A percentile compares a stretch with the other conserved stretches of the same genome.
phyloP scores from a whole-genome alignment of 2,329 filamentous ascomycete genomes.

The Penicillium fuscoglaucum region DNA sequence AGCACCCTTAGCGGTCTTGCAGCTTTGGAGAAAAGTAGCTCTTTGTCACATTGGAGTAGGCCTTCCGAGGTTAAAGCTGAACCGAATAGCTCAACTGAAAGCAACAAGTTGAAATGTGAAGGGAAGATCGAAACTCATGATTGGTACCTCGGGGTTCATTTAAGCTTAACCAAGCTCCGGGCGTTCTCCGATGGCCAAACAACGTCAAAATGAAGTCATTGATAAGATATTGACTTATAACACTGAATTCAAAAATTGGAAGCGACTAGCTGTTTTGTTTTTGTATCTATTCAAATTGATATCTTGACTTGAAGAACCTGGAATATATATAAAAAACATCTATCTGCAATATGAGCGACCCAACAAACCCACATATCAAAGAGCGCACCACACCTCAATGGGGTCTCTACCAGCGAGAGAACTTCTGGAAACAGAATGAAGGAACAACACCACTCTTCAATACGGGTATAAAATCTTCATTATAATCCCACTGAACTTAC shows the following conservation, averaged over 20 bases:
- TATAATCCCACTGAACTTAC: background rate
- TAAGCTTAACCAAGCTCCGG: conserved; percentile 1
- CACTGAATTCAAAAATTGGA: background rate
- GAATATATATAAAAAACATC: background rate
- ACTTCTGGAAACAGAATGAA: conserved; percentile 56
- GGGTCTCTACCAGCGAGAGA: conserved; percentile 56
- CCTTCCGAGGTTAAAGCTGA: background rate
- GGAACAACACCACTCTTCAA: conserved; percentile 54
- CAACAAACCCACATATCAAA: conserved; percentile 54
- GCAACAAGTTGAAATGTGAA: too few species aligned
- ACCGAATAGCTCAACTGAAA: background rate
- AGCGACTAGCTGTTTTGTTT: background rate
- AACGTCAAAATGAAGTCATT: conserved; percentile 36
- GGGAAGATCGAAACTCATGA: background rate
- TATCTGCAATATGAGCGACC: conserved; percentile 39
- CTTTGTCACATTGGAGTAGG: background rate
- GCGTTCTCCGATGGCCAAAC: background rate
- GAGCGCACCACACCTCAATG: conserved; percentile 55
- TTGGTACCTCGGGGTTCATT: background rate
- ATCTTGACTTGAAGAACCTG: background rate
- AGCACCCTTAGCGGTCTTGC: too few species aligned
- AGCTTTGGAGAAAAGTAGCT: background rate
- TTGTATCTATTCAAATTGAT: background rate
- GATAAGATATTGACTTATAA: conserved; percentile 12
- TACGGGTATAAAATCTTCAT: conserved; percentile 41